A percentile compares a stretch with the other conserved stretches of the same genome.
These are phyloP conservation scores for Filobasidium wieringae DNA, from an alignment of 768 basidiomycete species.

Conservation along the genomic window DNA sequence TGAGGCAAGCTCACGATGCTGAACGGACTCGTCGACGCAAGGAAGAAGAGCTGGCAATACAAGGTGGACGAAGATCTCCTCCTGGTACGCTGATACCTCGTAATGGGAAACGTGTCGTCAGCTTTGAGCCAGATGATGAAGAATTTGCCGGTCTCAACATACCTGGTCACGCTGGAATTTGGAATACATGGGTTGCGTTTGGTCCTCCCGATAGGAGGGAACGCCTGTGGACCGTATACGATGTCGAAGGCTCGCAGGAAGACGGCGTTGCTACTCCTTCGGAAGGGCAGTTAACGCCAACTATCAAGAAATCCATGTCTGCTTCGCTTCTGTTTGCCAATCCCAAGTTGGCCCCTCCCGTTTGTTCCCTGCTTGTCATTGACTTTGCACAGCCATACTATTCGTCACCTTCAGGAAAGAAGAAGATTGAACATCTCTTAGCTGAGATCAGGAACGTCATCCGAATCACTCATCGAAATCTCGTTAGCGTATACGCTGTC, in stretches of 20 bases:
- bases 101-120: slow-evolving; percentile 18
- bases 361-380: slow-evolving; percentile 23
- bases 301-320: not conserved
- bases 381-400: slow-evolving; percentile 31
- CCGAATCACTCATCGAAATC: slow-evolving; percentile 21
- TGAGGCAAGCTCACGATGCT: slow-evolving; percentile 3
- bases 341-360: not conserved
- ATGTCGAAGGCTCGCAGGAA: slow-evolving; percentile 20
- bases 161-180: not conserved
- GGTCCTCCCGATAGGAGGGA: slow-evolving; percentile 20
- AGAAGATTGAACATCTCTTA: slow-evolving; percentile 26
- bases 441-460: slow-evolving; percentile 23
- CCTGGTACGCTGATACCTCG: not conserved
- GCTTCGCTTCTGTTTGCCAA: not conserved
- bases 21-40: not conserved
- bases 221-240: slow-evolving; percentile 27
- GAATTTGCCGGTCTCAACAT: not conserved
- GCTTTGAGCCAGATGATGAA: not conserved
- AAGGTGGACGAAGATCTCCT: not conserved
- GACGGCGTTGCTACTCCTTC: not conserved
- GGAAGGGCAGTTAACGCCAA: slow-evolving; percentile 1
- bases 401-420: slow-evolving; percentile 23
- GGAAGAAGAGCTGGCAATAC: not conserved
- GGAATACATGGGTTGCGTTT: slow-evolving; percentile 17
- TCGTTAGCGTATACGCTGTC: slow-evolving; percentile 22